These are phyloP conservation scores for Fusarium transvaalense DNA, from an alignment of 2,329 filamentous ascomycete genomes.

Conservation along the genomic window DNA sequence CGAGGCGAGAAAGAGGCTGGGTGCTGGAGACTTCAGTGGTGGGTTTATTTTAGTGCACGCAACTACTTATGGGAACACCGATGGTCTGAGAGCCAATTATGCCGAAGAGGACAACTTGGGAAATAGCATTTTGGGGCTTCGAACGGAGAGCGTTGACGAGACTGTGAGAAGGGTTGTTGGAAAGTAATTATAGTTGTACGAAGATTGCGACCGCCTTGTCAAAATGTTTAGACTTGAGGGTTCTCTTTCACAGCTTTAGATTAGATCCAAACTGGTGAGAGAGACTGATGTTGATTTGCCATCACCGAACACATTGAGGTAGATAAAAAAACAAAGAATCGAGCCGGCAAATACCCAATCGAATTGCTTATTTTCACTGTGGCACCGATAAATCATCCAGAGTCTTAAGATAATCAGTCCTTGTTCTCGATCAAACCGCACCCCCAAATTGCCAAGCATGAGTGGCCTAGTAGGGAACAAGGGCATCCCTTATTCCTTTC, in stretches of 20 bases:
- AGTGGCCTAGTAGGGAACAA: too few relatives aligned
- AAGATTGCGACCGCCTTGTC: too few relatives aligned
- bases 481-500: not conserved
- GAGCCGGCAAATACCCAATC: not conserved
- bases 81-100: not conserved
- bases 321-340: not conserved
- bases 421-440: too few relatives aligned
- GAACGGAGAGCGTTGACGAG: not conserved
- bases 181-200: not conserved
- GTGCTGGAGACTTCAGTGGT: not conserved
- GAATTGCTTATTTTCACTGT: not conserved
- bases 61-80: not conserved
- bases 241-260: rapidly evolving
- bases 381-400: not conserved
- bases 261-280: too few relatives aligned
- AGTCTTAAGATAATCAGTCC: too few relatives aligned
- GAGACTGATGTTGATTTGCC: too few relatives aligned
- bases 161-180: not conserved
- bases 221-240: too few relatives aligned
- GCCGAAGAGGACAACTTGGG: not conserved
- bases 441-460: too few relatives aligned
- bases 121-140: not conserved
- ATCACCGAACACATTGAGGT: not conserved
- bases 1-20: not conserved
- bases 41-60: conserved; percentile 1